These are phyloP conservation scores for Lagenaria siceraria DNA, from an alignment of 306 rosid species.

Conservation along the genomic window DNA sequence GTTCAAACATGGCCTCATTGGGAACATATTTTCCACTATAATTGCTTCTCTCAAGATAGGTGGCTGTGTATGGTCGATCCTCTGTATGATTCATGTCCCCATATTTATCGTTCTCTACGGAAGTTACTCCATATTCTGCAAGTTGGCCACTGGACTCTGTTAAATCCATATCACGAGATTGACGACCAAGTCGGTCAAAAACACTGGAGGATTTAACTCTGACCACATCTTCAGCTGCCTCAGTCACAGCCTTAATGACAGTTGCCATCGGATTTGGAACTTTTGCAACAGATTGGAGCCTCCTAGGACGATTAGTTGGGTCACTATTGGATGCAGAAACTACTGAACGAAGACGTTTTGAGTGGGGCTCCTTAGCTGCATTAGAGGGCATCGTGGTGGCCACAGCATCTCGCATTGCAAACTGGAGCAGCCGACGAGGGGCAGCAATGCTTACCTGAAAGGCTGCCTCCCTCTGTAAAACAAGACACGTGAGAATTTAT, in stretches of 20 bases:
- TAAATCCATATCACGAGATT: conserved; percentile 23
- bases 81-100: conserved; percentile 31
- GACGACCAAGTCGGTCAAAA: conserved; percentile 81
- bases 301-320: conserved; percentile 41
- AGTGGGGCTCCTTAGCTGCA: conserved; percentile 36
- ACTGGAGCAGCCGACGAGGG: conserved; percentile 73
- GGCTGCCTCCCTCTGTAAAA: conserved; percentile 31
- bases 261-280: conserved; percentile 69
- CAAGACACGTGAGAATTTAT: conserved; percentile 12
- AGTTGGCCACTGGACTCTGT: conserved; percentile 22
- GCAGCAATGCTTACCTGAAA: conserved; percentile 37
- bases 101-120: conserved; percentile 20
- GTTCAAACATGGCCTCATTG: conserved; percentile 25
- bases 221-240: conserved; percentile 78
- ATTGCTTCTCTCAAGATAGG: conserved; percentile 23
- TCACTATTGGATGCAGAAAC: conserved; percentile 56
- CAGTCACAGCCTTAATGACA: conserved; percentile 84
- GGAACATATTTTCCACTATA: conserved; percentile 30
- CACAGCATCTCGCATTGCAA: conserved; percentile 87
- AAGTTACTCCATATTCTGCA: conserved; percentile 19
- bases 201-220: conserved; percentile 71
- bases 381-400: conserved; percentile 45
- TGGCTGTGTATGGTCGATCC: conserved; percentile 22
- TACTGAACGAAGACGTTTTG: conserved; percentile 88
- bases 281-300: conserved; percentile 39